Conservation (phyloP, 164 flowering plant species). For the Pachysandra terminalis region DNA sequence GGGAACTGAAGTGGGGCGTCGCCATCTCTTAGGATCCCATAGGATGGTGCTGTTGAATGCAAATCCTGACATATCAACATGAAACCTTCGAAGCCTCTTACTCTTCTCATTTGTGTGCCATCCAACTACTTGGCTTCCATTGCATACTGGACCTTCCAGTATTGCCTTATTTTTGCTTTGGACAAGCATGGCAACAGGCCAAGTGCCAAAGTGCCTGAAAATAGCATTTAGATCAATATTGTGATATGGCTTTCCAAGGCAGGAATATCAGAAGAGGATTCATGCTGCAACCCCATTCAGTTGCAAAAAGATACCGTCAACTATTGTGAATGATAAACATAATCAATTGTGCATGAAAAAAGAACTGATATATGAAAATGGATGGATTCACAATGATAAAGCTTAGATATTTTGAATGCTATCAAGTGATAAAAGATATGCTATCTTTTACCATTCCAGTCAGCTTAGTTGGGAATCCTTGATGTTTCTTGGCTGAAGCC, state of each 20-base stretch:
- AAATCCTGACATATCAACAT: conserved; percentile 98
- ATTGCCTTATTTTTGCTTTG: conserved; percentile 80
- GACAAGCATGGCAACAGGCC: conserved; percentile 99
- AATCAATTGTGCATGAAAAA: background rate
- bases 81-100: conserved; percentile 83
- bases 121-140: conserved; percentile 84
- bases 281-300: too few species aligned
- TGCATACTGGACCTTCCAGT: conserved; percentile 94
- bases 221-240: background rate
- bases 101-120: conserved; percentile 99
- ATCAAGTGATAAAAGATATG: too few species aligned
- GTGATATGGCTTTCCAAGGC: too few species aligned
- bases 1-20: conserved; percentile 49
- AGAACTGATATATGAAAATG: background rate
- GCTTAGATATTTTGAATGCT: too few species aligned
- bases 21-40: conserved; percentile 94
- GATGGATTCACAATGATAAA: background rate
- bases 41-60: conserved; percentile 95
- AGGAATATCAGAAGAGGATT: too few species aligned
- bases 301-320: too few species aligned
- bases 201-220: conserved; percentile 84
- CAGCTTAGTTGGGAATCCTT: too few species aligned
- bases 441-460: too few species aligned
- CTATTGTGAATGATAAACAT: too few species aligned
- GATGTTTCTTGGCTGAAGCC: too few species aligned